Evolutionary conservation across 2,329 filamentous ascomycete species (phyloP), one percentile per base, ranked within the genome.

Genomic region (Fusarium sp.): DNA sequence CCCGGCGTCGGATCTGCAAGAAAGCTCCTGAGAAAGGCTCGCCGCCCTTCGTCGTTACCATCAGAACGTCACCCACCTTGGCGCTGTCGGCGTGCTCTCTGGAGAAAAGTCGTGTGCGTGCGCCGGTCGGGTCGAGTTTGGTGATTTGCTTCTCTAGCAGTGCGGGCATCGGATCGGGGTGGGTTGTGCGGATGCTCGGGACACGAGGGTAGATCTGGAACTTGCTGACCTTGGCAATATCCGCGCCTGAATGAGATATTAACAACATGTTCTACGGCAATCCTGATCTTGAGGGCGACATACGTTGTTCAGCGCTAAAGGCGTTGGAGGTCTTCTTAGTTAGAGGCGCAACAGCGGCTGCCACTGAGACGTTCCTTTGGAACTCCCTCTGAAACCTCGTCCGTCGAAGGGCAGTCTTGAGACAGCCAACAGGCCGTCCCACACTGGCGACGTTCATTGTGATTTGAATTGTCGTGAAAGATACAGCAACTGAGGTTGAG

Each of bases 1-100:
- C 94, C n/a, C 91, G 86, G 54, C 93, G 86, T 56, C 94, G 91
- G 77, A 99, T 94, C 76, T 91, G 91, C 76, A 99, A 84, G 74
- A 92, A 91, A 15, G 96, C 93, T 39, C 96, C 96, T 2, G 94
- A 88, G 77, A 97, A 97, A 8, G 95, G 93, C 78, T 98, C 95
- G 65, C 89, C 92, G 17, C 82, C 77, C 77, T 90, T 91, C 74
- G 93, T 91, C 40, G 93, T 93, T 46, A 97, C 92, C 73, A 96
- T 93, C 34, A 99, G 85, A 68, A 99, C 92, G 79, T 99, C 96
- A 74, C 96, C 96, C 2, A 91, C 88, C 73, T 91, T 90, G 55
- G 91, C 93, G 73, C 89, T 87, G 77, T 97, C 93, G 30, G 87
- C 86, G 80, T 95, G 96, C 52, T 85, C 80, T 71, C 87, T 88